phyloP scores from a whole-genome alignment of 2,329 filamentous ascomycete species.

The Cadophora luteo-olivacea region DNA sequence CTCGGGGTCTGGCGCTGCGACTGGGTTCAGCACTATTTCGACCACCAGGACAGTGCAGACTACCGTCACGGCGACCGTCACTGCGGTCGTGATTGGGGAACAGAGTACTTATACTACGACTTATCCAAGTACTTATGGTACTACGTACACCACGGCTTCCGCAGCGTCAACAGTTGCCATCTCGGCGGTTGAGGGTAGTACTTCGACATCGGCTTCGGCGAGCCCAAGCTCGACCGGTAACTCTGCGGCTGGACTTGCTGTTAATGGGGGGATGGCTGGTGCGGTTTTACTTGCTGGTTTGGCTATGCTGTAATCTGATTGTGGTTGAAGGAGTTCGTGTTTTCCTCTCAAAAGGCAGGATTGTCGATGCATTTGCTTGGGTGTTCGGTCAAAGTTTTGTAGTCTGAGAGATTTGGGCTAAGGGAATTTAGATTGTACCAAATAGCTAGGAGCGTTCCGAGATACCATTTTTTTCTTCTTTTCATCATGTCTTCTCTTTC shows the following conservation, averaged over 20 bases:
- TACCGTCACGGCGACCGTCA: constrained; percentile 26
- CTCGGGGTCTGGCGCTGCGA: constrained; percentile 4
- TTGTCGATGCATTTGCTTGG: not conserved
- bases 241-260: constrained; percentile 13
- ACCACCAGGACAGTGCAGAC: constrained; percentile 23
- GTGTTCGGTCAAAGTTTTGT: no score
- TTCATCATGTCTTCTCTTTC: no score
- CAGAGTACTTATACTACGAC: constrained; percentile 24
- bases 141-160: constrained; percentile 24
- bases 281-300: constrained; percentile 19
- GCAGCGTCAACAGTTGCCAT: constrained; percentile 6
- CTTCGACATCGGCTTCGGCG: not conserved
- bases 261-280: constrained; percentile 20
- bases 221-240: constrained; percentile 14
- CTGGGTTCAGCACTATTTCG: constrained; percentile 11
- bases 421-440: no score
- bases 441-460: no score
- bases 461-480: no score
- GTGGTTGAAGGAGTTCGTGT: not conserved
- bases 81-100: constrained; percentile 11
- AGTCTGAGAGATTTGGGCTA: no score
- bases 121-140: constrained; percentile 28
- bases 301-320: constrained; percentile 6
- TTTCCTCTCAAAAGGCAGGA: not conserved
- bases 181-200: not conserved